A percentile compares a stretch with the other conserved stretches of the same genome.
Conservation (phyloP, 1,284 basidiomycete species). For the Exobasidium cylindrosporum region DNA sequence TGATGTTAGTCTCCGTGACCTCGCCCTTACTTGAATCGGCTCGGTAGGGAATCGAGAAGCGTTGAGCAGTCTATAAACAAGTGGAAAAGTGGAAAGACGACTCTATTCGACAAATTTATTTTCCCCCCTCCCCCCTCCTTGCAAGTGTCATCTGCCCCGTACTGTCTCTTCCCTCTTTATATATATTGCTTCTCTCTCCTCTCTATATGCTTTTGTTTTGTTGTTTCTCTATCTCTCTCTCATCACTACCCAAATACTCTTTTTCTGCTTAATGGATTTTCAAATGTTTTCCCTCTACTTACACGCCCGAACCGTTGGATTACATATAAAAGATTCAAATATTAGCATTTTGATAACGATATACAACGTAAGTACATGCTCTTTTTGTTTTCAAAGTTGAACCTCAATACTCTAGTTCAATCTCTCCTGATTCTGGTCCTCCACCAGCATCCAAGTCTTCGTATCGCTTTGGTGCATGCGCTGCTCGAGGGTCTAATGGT, state of each 20-base stretch:
- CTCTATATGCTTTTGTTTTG: no score
- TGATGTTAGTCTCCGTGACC: not conserved
- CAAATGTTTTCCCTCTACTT: no score
- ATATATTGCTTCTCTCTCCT: no score
- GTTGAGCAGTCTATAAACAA: not conserved
- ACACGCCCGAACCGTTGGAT: no score
- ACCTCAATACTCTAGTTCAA: slow-evolving; percentile 21
- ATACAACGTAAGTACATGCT: no score
- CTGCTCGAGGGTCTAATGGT: slow-evolving; percentile 34
- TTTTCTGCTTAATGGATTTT: no score
- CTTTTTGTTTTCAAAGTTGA: not conserved
- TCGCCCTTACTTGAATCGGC: not conserved
- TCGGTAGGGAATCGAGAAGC: not conserved
- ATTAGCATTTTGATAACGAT: no score
- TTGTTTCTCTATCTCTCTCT: no score
- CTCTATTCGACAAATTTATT: not conserved
- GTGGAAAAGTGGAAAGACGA: not conserved
- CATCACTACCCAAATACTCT: no score
- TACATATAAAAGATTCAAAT: no score
- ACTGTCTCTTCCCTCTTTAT: no score
- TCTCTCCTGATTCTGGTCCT: slow-evolving; percentile 22
- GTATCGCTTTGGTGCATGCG: slow-evolving; percentile 25
- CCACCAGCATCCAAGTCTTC: slow-evolving; percentile 41
- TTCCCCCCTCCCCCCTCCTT: not conserved
- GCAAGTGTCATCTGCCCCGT: no score